phyloP scores from a whole-genome alignment of 768 basidiomycete species.

The Cystofilobasidium bisporidii region DNA sequence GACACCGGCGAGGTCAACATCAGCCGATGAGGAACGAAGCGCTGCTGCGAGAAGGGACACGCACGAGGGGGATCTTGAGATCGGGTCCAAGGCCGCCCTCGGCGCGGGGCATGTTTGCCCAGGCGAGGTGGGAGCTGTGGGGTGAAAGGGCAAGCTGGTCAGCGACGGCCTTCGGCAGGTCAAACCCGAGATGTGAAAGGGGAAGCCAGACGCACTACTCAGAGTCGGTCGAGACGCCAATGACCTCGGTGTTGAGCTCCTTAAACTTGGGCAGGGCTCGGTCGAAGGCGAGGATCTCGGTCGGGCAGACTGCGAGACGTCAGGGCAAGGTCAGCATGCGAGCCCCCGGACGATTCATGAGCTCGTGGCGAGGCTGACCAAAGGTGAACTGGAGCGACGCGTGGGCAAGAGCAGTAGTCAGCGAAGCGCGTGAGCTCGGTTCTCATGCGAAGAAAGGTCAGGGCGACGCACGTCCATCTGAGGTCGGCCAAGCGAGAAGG shows the following conservation, averaged over 20 bases:
- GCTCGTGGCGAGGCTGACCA: conserved; percentile 16
- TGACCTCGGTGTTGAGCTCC: conserved; percentile 60
- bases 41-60: too few species aligned
- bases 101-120: conserved; percentile 70
- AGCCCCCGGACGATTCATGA: too few species aligned
- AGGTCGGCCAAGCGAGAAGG: too few species aligned
- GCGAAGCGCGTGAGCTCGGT: not conserved
- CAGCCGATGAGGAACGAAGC: too few species aligned
- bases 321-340: too few species aligned
- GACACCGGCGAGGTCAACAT: too few species aligned
- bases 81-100: conserved; percentile 84
- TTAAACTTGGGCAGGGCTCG: conserved; percentile 68
- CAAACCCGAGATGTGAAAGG: too few species aligned
- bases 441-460: not conserved
- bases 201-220: too few species aligned
- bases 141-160: too few species aligned
- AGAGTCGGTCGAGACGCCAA: conserved; percentile 84
- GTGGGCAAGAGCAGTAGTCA: not conserved
- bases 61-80: conserved; percentile 57
- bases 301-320: conserved; percentile 52
- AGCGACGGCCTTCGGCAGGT: too few species aligned
- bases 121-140: conserved; percentile 78
- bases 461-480: conserved; percentile 48
- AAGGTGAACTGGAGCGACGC: conserved; percentile 27
- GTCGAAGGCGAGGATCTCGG: conserved; percentile 92